Percentiles rank a stretch among this genome's conserved stretches.
phyloP scores from a whole-genome alignment of 2,329 filamentous ascomycete genomes.

The Neocatenulostroma microsporum region DNA sequence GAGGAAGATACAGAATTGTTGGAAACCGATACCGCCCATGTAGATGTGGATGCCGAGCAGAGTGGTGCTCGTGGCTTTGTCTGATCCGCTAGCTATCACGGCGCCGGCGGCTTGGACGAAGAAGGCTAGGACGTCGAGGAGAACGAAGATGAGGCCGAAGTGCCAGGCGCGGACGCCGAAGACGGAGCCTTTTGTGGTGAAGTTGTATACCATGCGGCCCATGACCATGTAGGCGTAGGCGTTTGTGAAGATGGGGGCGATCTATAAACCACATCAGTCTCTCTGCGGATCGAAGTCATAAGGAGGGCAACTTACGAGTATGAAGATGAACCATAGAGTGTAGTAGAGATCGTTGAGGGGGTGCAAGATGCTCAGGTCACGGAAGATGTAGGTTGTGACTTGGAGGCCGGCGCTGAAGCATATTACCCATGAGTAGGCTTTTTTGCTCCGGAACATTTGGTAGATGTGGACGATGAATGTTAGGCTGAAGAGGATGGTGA shows the following conservation, averaged over 20 bases:
- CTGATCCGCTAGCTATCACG: constrained; percentile 19
- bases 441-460: constrained; percentile 23
- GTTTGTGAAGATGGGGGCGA: constrained; percentile 34
- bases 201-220: constrained; percentile 16
- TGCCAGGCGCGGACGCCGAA: constrained; percentile 11
- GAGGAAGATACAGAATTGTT: constrained; percentile 27
- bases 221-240: constrained; percentile 35
- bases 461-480: constrained; percentile 6
- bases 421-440: constrained; percentile 38
- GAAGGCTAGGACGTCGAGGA: constrained; percentile 40
- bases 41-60: constrained; percentile 35
- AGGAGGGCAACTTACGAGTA: constrained; percentile 5
- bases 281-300: too few species aligned
- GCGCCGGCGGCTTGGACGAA: constrained; percentile 38
- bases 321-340: constrained; percentile 12
- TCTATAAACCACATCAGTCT: too few species aligned
- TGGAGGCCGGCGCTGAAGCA: constrained; percentile 41
- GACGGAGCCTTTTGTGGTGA: constrained; percentile 8
- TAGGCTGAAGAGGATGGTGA: constrained; percentile 4
- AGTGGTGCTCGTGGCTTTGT: constrained; percentile 1
- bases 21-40: constrained; percentile 29
- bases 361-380: constrained; percentile 34
- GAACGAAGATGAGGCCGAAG: constrained; percentile 33
- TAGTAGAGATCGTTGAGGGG: constrained; percentile 26
- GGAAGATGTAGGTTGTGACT: constrained; percentile 34